Percentiles rank a stretch among this genome's conserved stretches.
phyloP scores from a whole-genome alignment of 2,329 filamentous ascomycete genomes.

The Neonectria hederae region DNA sequence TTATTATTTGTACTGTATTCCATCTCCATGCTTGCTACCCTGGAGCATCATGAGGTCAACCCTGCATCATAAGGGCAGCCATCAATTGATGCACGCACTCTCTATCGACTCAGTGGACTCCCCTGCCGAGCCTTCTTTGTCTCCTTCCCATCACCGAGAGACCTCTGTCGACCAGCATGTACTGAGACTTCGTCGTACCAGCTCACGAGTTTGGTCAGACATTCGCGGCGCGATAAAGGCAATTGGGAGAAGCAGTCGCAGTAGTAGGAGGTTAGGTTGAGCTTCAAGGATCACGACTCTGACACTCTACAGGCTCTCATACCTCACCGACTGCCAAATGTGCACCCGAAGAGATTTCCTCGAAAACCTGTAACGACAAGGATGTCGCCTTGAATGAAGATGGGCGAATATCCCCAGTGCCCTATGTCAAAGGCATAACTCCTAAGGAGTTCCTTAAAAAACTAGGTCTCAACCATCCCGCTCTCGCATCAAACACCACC shows the following conservation, averaged over 20 bases:
- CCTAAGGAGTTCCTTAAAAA: conserved; percentile 42
- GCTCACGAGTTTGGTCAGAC: conserved; percentile 48
- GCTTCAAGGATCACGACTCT: not conserved
- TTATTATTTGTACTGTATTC: not conserved
- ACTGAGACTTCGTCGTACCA: conserved; percentile 40
- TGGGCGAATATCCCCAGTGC: not conserved
- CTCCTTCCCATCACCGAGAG: conserved; percentile 16
- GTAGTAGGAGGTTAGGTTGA: conserved; percentile 9
- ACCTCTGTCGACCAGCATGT: conserved; percentile 17
- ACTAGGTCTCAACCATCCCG: conserved; percentile 39
- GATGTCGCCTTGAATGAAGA: not conserved
- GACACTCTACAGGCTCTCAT: conserved; percentile 37
- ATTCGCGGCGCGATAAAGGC: conserved; percentile 47
- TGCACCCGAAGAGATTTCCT: conserved; percentile 3
- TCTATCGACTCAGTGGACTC: conserved; percentile 28
- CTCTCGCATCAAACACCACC: conserved; percentile 42
- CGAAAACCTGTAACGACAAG: conserved; percentile 25
- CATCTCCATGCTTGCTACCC: conserved; percentile 16
- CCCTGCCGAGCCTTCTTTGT: conserved; percentile 14
- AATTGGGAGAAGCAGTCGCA: conserved; percentile 44
- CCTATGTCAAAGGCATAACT: conserved; percentile 30
- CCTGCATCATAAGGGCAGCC: conserved; percentile 40
- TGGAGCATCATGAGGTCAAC: conserved; percentile 43
- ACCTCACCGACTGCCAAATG: conserved; percentile 30
- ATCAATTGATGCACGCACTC: conserved; percentile 34